These are phyloP conservation scores for Dendrocalamus sinicus DNA, from an alignment of 176 grass and related monocot genomes.

Conservation along the genomic window DNA sequence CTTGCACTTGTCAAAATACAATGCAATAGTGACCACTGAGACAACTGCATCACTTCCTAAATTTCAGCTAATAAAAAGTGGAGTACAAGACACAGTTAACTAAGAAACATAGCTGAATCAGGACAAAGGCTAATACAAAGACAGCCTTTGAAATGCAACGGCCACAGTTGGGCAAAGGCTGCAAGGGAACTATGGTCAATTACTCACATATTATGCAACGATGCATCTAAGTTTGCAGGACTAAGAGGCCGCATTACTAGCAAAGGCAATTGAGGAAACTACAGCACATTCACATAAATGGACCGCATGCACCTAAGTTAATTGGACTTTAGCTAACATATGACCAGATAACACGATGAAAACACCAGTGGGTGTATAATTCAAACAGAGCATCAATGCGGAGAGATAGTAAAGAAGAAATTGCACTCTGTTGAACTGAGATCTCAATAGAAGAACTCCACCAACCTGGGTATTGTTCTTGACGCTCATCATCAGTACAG, in stretches of 20 bases:
- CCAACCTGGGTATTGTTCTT: conserved; percentile 74
- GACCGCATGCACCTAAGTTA: not conserved
- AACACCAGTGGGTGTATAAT: not conserved
- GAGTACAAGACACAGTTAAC: too few relatives aligned
- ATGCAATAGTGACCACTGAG: not conserved
- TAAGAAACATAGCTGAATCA: too few relatives aligned
- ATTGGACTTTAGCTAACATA: not conserved
- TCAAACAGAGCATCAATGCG: not conserved
- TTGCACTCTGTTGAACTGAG: not conserved
- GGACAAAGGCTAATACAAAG: not conserved
- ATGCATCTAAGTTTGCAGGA: not conserved
- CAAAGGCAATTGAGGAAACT: not conserved
- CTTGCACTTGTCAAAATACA: not conserved
- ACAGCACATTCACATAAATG: not conserved
- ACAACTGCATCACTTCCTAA: not conserved
- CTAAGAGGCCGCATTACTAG: not conserved
- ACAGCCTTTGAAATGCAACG: not conserved
- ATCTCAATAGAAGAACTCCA: not conserved
- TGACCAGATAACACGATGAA: not conserved
- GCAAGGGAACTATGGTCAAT: not conserved
- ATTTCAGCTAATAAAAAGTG: not conserved
- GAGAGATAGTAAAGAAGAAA: not conserved
- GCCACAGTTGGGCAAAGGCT: not conserved
- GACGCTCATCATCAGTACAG: conserved; percentile 70
- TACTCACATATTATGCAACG: too few relatives aligned